Evolutionary conservation across 768 basidiomycete species (phyloP), one percentile per base, ranked within the genome.

Genomic region (Trichaptum fuscoviolaceum): DNA sequence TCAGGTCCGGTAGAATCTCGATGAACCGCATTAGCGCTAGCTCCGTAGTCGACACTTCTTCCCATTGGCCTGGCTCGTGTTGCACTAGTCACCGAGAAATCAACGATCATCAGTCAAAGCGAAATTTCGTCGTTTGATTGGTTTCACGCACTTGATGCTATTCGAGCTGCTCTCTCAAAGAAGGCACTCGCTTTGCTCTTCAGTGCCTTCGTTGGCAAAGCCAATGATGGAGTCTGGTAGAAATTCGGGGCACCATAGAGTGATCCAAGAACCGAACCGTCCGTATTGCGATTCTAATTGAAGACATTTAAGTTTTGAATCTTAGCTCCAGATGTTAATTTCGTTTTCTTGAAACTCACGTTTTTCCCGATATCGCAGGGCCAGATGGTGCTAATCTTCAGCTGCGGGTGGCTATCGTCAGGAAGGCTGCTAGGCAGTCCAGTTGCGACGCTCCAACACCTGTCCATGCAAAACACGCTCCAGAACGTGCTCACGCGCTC

Each of bases 391-490:
- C 80, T 81, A 64, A 87, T 83, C 52, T 79, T 76, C 58, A 79
- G 79, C 65, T 80, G 80, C 6, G 80, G 77, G 63, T 77, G 75
- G 64, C 82, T 81, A 63, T 83, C 82, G 64, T 85, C 83, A 10
- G 85, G 81, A 5, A 85, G 77, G 1, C 83, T 84, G 20, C 82
- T 78, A 10, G 84, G 84, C 30, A 86, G 77, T 2, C 84, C 85
- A 68, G 81, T 83, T 1, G 81, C 82, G 7, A 84, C 81, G 18
- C 85, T 80, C 85, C 86, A 87, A 34, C 82, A 82, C 27, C 86
- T 79, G 69, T 88, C 86, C n/a, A 87, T 79, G 73, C 82, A 81
- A 70, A 85, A 87, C 23, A 86, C 80, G 73, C 87, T 84, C 87
- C 87, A 88, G 73, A 87, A 87, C 8, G 83, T 80, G 6, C 81